Conservation (phyloP, 2,329 filamentous ascomycete genomes). For the Xylariomycetidae sp. region DNA sequence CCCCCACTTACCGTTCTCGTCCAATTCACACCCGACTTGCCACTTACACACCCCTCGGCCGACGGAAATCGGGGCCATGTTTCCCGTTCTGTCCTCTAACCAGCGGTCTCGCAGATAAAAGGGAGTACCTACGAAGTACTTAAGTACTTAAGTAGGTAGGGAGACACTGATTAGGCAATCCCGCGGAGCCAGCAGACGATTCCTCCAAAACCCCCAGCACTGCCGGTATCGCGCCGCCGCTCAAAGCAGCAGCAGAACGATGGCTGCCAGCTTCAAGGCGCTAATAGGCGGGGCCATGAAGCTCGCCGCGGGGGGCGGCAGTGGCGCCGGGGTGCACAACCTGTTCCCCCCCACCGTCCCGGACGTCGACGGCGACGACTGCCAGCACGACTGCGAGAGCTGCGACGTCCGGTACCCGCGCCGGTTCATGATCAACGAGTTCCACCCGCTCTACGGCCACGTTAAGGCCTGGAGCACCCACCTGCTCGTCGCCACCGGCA, state of each 20-base stretch:
- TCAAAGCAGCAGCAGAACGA: conserved; percentile 20
- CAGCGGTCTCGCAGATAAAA: too few species aligned
- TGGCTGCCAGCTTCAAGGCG: conserved; percentile 39
- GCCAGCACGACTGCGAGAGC: conserved; percentile 76
- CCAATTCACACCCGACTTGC: too few species aligned
- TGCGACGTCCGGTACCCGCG: conserved; percentile 76
- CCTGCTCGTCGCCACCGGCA: conserved; percentile 88
- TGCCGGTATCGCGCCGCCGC: conserved; percentile 9
- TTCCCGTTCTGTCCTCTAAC: too few species aligned
- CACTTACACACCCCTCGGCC: too few species aligned
- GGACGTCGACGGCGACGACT: conserved; percentile 81
- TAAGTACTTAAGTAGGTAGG: too few species aligned
- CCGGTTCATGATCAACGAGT: conserved; percentile 67
- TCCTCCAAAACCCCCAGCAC: too few species aligned
- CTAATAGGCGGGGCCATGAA: conserved; percentile 34
- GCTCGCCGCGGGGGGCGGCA: conserved; percentile 23
- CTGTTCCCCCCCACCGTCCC: conserved; percentile 74
- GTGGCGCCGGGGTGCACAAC: conserved; percentile 21
- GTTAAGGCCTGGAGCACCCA: conserved; percentile 88
- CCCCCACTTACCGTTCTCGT: too few species aligned
- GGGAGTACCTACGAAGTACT: too few species aligned
- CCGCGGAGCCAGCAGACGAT: too few species aligned
- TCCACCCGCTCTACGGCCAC: conserved; percentile 76
- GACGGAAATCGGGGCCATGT: too few species aligned
- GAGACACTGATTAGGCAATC: too few species aligned